Evolutionary conservation across 2,329 filamentous ascomycete genomes (phyloP).

Genomic region (Colletotrichum sp.): DNA sequence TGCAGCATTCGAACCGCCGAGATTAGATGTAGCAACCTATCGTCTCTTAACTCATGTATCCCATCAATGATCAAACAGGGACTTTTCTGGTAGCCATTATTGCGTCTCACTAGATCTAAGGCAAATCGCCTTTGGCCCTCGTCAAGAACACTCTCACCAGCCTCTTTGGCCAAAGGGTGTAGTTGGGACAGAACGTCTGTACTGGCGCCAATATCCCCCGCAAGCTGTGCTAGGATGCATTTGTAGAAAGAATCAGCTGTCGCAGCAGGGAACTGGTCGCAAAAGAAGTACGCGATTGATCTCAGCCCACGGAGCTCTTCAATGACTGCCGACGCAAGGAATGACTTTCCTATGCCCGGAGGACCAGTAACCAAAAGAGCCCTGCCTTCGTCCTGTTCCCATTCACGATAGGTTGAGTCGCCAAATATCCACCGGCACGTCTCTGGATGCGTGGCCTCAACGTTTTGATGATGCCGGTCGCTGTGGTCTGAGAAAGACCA

Average conservation of each 20-base stretch:
- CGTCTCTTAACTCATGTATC: neutral
- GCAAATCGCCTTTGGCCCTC: neutral
- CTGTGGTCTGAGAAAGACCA: neutral
- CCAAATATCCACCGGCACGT: neutral
- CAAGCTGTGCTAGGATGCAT: neutral
- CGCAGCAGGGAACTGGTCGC: accelerated
- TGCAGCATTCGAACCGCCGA: neutral
- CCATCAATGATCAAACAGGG: neutral
- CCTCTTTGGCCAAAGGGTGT: neutral
- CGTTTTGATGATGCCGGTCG: neutral
- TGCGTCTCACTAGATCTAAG: neutral
- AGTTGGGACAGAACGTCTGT: neutral
- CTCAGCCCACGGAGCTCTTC: neutral
- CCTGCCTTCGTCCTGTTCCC: neutral
- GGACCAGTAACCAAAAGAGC: neutral
- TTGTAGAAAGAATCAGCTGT: no score
- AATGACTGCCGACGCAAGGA: neutral
- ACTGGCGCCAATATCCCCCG: neutral
- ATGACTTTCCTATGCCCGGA: neutral
- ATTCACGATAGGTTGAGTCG: neutral
- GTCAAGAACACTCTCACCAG: neutral
- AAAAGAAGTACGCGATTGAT: neutral
- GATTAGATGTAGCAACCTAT: neutral
- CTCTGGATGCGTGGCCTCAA: neutral
- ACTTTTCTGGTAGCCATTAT: neutral